A percentile compares a stretch with the other conserved stretches of the same genome.
These are phyloP conservation scores for Seminavis robusta DNA, from an alignment of 108 stramenopile species.

Conservation along the genomic window DNA sequence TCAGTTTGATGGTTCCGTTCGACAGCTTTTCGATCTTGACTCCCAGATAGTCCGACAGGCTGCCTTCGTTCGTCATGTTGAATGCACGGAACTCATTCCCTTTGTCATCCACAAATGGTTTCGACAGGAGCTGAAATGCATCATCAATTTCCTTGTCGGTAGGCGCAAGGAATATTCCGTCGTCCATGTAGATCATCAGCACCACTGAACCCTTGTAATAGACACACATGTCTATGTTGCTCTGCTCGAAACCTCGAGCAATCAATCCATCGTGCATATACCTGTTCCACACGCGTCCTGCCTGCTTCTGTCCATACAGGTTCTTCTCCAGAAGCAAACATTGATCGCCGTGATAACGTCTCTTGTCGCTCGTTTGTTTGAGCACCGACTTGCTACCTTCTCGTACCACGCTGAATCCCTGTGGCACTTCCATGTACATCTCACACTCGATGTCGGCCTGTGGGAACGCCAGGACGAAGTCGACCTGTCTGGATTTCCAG, in stretches of 20 bases:
- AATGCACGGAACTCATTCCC: too few relatives aligned
- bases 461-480: slow-evolving; percentile 38
- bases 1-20: slow-evolving; percentile 12
- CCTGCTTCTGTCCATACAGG: slow-evolving; percentile 37
- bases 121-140: slow-evolving; percentile 15
- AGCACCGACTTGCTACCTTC: slow-evolving; percentile 23
- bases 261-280: slow-evolving; percentile 21
- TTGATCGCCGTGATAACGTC: too few relatives aligned
- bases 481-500: slow-evolving; percentile 40
- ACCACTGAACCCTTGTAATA: slow-evolving; percentile 37
- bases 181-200: slow-evolving; percentile 42
- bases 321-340: slow-evolving; percentile 25
- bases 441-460: slow-evolving; percentile 35
- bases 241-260: slow-evolving; percentile 27
- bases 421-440: slow-evolving; percentile 43
- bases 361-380: too few relatives aligned
- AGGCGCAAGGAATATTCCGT: slow-evolving; percentile 35
- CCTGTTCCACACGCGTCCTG: slow-evolving; percentile 32
- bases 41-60: slow-evolving; percentile 46
- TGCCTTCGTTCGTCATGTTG: slow-evolving; percentile 33
- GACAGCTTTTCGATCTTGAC: slow-evolving; percentile 19
- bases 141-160: slow-evolving; percentile 18
- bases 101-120: too few relatives aligned
- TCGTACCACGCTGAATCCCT: slow-evolving; percentile 24
- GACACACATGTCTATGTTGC: slow-evolving; percentile 40